Evolutionary conservation across 164 flowering plant species (phyloP), one percentile per base, ranked within the genome.

Genomic region (Stephania japonica): DNA sequence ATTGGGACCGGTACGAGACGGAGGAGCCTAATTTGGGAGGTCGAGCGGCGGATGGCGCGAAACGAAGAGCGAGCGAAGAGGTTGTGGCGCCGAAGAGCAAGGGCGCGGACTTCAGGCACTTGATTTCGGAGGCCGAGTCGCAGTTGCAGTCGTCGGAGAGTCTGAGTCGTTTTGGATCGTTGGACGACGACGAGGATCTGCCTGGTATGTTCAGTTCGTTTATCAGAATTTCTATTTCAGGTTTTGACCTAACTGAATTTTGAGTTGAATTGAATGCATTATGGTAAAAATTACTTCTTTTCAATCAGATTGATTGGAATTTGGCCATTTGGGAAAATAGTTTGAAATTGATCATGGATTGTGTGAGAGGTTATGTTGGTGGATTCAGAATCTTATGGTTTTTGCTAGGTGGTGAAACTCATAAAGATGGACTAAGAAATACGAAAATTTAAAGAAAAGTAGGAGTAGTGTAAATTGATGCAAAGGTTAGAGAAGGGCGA

Each of bases 1-100:
- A 92, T 79, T 86, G 90, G 92, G 93, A 91, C 80, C 91, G 98
- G 0, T 90, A 89, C 66, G 89, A 84, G 50, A 23, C 44, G 19
- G 87, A 82, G 19, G 87, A 82, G 67, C 67, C 71, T 5, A 81
- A 21, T 42, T 59, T 77, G 2, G 85, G 75, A 62, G 69, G 50
- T 12, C 47, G 61, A 7, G 18, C 79, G 1, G 76, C 42, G 0
- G 70, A 27, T 11, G 69, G 65, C 21, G n/a, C 65, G 2, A 65
- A 69, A 70, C 73, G 65, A 32, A 32, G 38, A 38, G 25, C 72
- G 7, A 3, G 76, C 27, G 92, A 86, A 32, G 3, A 32, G 65
- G 82, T 80, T 70, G 75, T 83, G 44, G 53, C 79, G 69, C 98
- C 92, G 0, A 93, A 85, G 79, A 90, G 93, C 75, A 90, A 89